phyloP scores from a whole-genome alignment of 345 rosid species.

The Rhizophora apiculata region DNA sequence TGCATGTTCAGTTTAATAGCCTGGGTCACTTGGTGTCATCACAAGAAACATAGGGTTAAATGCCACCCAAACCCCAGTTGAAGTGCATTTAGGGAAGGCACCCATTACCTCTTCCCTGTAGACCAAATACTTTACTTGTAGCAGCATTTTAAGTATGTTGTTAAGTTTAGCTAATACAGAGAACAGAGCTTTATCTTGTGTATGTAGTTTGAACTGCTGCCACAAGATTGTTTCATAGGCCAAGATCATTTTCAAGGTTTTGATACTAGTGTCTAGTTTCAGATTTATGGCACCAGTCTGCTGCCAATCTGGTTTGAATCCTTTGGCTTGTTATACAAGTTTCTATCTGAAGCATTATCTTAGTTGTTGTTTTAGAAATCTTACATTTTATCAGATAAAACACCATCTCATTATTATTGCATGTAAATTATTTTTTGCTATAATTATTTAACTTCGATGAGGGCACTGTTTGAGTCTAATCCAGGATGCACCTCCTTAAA shows the following conservation, averaged over 20 bases:
- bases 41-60: no score
- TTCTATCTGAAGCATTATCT: not conserved
- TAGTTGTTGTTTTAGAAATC: not conserved
- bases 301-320: not conserved
- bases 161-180: not conserved
- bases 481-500: slow-evolving; percentile 16
- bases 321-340: not conserved
- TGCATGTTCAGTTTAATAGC: no score
- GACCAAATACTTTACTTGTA: not conserved
- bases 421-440: not conserved
- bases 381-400: not conserved
- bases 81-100: no score
- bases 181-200: not conserved
- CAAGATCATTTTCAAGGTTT: not conserved
- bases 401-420: no score
- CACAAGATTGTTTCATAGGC: not conserved
- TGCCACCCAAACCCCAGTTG: no score
- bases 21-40: no score
- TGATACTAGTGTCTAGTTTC: not conserved
- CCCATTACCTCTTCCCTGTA: not conserved
- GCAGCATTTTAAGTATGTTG: not conserved
- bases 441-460: not conserved
- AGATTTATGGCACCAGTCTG: not conserved
- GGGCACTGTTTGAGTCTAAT: slow-evolving; percentile 13
- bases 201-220: not conserved